Conservation (phyloP, 371 early-diverging fungal species). For the Capillidium heterosporum region DNA sequence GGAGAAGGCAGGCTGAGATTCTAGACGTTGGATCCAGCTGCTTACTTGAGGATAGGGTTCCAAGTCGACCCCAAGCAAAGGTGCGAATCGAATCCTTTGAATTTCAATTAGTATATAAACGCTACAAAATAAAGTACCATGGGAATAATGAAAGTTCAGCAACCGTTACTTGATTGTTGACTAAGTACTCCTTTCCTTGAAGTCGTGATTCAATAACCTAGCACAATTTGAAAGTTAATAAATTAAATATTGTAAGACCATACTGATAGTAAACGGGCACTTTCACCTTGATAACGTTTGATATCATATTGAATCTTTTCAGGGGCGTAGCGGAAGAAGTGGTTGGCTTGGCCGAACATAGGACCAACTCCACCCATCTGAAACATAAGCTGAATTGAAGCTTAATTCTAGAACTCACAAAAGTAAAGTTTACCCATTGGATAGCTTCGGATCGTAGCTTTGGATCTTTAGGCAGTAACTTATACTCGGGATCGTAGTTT, state of each 20-base stretch:
- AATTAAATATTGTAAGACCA: no score
- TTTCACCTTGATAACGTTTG: slow-evolving; percentile 23
- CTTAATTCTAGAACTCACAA: not conserved
- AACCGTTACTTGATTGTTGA: slow-evolving; percentile 10
- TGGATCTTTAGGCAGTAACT: slow-evolving; percentile 18
- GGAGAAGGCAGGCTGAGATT: not conserved
- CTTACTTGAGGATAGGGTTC: not conserved
- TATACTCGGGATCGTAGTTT: slow-evolving; percentile 23
- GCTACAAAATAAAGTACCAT: not conserved
- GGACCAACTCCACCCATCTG: slow-evolving; percentile 20
- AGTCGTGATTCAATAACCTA: slow-evolving; percentile 7
- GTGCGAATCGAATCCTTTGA: no score
- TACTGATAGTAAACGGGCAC: slow-evolving; percentile 15
- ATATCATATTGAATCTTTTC: slow-evolving; percentile 26
- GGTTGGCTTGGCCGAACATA: slow-evolving; percentile 17
- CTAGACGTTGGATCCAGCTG: not conserved
- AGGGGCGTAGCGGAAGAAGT: slow-evolving; percentile 21
- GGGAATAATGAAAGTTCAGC: not conserved
- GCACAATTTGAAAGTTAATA: not conserved
- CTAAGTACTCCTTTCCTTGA: slow-evolving; percentile 15
- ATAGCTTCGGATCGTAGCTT: slow-evolving; percentile 17
- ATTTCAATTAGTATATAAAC: no score
- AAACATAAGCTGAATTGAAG: slow-evolving; percentile 25
- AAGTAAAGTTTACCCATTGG: slow-evolving; percentile 12
- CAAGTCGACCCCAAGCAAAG: no score